phyloP scores from a whole-genome alignment of 1,139 yeast genomes.

The Candida tropicalis region DNA sequence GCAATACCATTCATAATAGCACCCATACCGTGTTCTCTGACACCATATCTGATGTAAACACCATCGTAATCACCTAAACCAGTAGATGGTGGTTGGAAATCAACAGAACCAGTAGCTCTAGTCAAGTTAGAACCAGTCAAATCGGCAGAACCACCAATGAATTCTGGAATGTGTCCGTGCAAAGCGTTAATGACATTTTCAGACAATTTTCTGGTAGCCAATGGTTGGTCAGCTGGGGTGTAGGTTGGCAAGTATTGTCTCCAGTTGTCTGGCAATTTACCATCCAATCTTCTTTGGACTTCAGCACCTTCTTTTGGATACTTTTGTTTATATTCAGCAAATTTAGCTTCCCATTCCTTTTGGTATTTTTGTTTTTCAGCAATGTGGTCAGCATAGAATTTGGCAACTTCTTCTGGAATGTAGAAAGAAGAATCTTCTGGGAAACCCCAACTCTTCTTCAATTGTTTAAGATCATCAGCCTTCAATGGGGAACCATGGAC shows the following conservation, averaged over 20 bases:
- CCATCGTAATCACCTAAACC: constrained; percentile 88
- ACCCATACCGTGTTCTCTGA: constrained; percentile 99
- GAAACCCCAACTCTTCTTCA: constrained; percentile 85
- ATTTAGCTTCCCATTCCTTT: constrained; percentile 70
- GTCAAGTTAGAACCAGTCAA: constrained; percentile 98
- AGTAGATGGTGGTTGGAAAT: constrained; percentile 90
- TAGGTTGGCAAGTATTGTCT: constrained; percentile 75
- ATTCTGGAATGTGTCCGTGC: constrained; percentile 75
- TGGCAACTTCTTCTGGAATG: constrained; percentile 84
- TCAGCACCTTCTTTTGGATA: constrained; percentile 84
- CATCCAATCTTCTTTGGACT: constrained; percentile 76
- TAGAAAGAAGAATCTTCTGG: constrained; percentile 80
- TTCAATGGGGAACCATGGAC: constrained; percentile 98
- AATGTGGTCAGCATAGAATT: constrained; percentile 61
- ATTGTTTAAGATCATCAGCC: constrained; percentile 87
- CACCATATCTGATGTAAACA: constrained; percentile 97
- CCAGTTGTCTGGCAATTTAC: constrained; percentile 88
- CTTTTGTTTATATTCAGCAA: constrained; percentile 64
- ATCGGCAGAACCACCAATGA: constrained; percentile 98
- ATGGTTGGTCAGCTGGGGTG: constrained; percentile 75
- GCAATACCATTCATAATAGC: constrained; percentile 98
- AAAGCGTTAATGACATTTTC: constrained; percentile 76
- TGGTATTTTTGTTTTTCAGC: constrained; percentile 62
- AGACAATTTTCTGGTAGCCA: constrained; percentile 95
- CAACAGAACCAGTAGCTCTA: constrained; percentile 80